Conservation (phyloP, 208 protist genomes). For the Leishmania guyanensis region DNA sequence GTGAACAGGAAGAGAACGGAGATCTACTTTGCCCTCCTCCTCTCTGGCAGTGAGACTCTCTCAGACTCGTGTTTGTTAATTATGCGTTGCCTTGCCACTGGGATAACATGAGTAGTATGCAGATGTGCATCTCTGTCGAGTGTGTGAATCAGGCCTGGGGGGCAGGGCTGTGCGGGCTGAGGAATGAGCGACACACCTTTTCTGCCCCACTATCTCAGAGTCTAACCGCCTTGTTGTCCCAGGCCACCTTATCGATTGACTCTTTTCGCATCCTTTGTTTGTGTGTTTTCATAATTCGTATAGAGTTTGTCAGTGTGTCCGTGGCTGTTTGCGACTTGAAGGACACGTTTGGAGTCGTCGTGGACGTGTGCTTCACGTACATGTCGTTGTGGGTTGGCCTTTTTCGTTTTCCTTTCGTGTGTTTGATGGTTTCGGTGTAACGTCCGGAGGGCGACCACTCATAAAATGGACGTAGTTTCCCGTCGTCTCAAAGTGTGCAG, state of each 20-base stretch:
- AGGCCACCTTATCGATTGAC: not conserved
- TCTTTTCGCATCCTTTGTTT: not conserved
- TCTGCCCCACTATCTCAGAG: not conserved
- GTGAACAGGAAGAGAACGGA: not conserved
- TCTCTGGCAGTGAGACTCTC: not conserved
- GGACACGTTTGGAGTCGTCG: not conserved
- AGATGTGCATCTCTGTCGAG: not conserved
- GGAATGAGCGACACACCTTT: not conserved
- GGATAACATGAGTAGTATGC: not conserved
- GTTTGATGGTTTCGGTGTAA: not conserved
- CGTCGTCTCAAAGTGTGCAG: too few species aligned
- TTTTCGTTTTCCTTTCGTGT: not conserved
- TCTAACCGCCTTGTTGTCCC: too few species aligned
- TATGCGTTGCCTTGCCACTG: not conserved
- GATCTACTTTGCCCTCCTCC: not conserved
- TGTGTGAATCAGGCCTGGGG: not conserved
- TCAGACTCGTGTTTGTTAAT: not conserved
- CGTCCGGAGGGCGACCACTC: not conserved
- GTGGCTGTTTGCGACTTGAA: not conserved
- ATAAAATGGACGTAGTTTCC: not conserved
- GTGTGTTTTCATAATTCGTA: not conserved
- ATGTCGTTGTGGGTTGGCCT: not conserved
- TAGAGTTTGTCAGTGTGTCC: not conserved
- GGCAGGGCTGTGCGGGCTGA: not conserved
- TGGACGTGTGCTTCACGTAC: not conserved